These are phyloP conservation scores for Boechera stricta DNA, from an alignment of 345 rosid species.

Conservation along the genomic window DNA sequence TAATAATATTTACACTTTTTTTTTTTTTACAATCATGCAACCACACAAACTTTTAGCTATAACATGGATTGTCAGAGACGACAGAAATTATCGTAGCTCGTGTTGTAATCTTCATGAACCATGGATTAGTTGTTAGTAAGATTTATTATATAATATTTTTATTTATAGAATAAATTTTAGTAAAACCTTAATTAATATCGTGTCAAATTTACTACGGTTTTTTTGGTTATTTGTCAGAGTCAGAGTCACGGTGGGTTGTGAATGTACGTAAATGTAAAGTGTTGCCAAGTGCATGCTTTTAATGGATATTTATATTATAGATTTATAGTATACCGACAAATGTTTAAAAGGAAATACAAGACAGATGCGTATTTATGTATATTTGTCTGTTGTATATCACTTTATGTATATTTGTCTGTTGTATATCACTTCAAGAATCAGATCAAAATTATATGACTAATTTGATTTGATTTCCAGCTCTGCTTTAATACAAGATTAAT, in stretches of 20 bases:
- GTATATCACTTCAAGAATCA: not conserved
- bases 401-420: conserved; percentile 24
- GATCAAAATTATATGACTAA: conserved; percentile 10
- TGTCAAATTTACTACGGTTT: too few species aligned
- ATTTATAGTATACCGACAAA: conserved; percentile 19
- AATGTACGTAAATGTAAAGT: conserved; percentile 4
- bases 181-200: too few species aligned
- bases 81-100: not conserved
- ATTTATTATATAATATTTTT: not conserved
- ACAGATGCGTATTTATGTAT: not conserved
- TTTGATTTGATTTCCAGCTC: not conserved
- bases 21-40: not conserved
- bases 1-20: conserved; percentile 15
- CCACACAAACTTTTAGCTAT: conserved; percentile 2
- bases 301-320: not conserved
- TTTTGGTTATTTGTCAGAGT: not conserved
- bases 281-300: conserved; percentile 21
- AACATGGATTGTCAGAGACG: not conserved
- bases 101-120: conserved; percentile 8
- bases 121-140: not conserved
- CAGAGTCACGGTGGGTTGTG: conserved; percentile 27
- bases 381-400: conserved; percentile 21
- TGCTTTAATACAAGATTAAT: not conserved
- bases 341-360: not conserved
- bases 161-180: not conserved